Base-by-base conservation (phyloP, 2,329 filamentous ascomycete genomes). In the Aspergillus tanneri region DNA sequence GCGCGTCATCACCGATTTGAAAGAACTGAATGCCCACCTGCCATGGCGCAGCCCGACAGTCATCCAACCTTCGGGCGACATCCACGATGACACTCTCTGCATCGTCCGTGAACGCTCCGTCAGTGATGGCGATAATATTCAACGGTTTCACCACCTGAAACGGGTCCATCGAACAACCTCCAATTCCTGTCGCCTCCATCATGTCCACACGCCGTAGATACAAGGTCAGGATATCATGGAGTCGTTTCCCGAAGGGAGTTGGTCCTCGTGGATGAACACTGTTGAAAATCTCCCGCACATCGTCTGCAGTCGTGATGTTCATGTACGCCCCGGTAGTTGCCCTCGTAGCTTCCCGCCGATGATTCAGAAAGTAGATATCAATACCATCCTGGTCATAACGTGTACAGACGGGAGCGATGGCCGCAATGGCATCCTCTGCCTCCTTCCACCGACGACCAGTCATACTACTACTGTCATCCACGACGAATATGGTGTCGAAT, bases 21-120 rank as follows among this genome's bases (percentile, higher is more conserved):
- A 97, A 95, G 74, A 97, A 97, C 68, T 97, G 92, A 47, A 97
- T 83, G 25, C 92, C 92, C 7, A 96, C 76, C 72, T 97, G 93
- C 76, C 87, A 87, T 1, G 84, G 78, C 3, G 86, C 87, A 67
- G 43, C 70, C 70, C 61, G 93, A 86, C 14, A 47, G 10, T 43
- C 46, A 54, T 71, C 68, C 24, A 97, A 80, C 62, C 82, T 84
- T 67, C 78, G 78, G 0, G 90, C 92, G 1, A 81, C 76, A 3
- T 71, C 67, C 32, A 88, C 74, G 39, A 97, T 83, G 21, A 84
- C 77, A 6, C 76, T 77, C 66, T 91, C 87, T 0, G 87, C 83
- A 55, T 95, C 88, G 65, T 96, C 90, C 1, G 78, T 84, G 1
- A 93, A 84, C 32, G 77, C 82, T 4, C 93, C 93, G 65, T 97